Evolutionary conservation across 164 flowering plant species (phyloP).

Genomic region (Buxus sempervirens): DNA sequence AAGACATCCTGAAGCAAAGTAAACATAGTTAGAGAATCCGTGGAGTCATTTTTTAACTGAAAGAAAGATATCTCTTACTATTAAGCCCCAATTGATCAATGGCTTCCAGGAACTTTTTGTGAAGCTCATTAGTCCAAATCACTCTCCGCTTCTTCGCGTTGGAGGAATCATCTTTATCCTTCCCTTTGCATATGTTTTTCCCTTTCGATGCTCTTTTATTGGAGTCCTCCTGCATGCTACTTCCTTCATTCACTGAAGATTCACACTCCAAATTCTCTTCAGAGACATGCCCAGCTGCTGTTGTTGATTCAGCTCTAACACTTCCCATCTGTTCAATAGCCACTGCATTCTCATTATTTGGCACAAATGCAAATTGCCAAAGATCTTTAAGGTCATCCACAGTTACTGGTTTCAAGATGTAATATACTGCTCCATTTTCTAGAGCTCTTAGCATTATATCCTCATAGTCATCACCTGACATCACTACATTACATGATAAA

Average conservation of each 20-base stretch:
- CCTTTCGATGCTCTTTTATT: neutral
- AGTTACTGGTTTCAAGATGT: conserved; percentile 16
- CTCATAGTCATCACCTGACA: conserved; percentile 17
- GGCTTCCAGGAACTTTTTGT: conserved; percentile 16
- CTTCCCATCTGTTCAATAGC: neutral
- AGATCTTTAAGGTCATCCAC: conserved; percentile 6
- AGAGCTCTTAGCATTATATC: conserved; percentile 9
- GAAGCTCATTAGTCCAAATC: conserved; percentile 16
- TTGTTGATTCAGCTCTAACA: neutral
- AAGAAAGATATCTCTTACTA: conserved; percentile 7
- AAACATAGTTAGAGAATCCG: neutral
- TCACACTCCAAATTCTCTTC: neutral
- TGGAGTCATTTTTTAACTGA: neutral
- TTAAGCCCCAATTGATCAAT: conserved; percentile 15
- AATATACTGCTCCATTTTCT: conserved; percentile 12
- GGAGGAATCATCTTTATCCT: conserved; percentile 1
- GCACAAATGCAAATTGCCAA: conserved; percentile 17
- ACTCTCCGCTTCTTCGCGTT: conserved; percentile 16
- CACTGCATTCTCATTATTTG: neutral
- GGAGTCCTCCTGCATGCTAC: neutral
- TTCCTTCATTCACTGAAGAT: conserved; percentile 10
- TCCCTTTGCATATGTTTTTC: neutral
- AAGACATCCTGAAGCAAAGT: neutral
- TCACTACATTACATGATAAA: conserved; percentile 13
- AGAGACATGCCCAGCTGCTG: neutral